phyloP scores from a whole-genome alignment of 306 rosid species.

The Acacia crassicarpa region DNA sequence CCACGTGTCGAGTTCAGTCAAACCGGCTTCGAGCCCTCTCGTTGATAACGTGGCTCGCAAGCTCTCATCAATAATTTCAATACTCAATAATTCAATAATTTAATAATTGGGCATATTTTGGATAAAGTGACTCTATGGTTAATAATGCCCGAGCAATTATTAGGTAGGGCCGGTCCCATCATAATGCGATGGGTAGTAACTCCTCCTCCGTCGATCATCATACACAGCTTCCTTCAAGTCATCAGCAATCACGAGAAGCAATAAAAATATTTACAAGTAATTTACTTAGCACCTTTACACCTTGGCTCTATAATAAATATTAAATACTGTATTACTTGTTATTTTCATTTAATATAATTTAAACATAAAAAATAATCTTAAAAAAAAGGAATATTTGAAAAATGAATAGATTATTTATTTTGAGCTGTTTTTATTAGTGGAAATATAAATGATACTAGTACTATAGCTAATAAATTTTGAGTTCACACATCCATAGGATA shows the following conservation, averaged over 20 bases:
- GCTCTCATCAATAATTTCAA: background rate
- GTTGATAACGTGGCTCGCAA: background rate
- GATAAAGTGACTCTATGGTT: background rate
- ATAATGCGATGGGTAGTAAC: slow-evolving; percentile 6
- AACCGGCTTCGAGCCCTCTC: background rate
- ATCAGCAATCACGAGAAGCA: background rate
- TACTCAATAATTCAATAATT: background rate
- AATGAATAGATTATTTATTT: background rate
- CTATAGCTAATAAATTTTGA: background rate
- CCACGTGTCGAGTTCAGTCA: background rate
- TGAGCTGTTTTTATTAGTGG: background rate
- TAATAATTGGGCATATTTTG: slow-evolving; percentile 10
- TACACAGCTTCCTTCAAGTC: background rate
- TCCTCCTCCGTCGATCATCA: background rate
- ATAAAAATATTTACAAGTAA: background rate
- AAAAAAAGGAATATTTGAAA: background rate
- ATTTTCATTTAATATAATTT: too few relatives aligned
- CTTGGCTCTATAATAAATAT: too few relatives aligned
- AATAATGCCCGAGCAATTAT: slow-evolving; percentile 12
- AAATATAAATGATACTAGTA: background rate
- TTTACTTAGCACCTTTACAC: too few relatives aligned
- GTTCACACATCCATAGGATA: background rate
- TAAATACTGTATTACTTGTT: too few relatives aligned
- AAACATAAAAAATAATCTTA: too few relatives aligned
- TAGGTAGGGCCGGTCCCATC: slow-evolving; percentile 18